These are phyloP conservation scores for Colletotrichum liriopes DNA, from an alignment of 2,329 filamentous ascomycete genomes.

Conservation along the genomic window DNA sequence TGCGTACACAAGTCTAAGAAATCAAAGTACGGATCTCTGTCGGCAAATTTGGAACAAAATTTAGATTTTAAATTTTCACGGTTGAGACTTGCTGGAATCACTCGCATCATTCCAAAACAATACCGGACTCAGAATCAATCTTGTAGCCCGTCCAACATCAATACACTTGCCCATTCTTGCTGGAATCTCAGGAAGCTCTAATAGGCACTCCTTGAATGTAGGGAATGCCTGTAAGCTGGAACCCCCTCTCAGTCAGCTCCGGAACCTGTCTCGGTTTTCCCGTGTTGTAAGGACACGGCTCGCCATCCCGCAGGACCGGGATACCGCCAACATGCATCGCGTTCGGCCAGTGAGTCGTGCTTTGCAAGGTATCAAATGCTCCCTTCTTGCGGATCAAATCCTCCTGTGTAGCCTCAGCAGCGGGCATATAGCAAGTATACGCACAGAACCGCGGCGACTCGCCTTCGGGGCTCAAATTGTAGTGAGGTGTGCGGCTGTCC, in stretches of 20 bases:
- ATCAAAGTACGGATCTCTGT: no score
- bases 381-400: conserved; percentile 40
- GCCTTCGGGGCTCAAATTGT: conserved; percentile 39
- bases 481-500: conserved; percentile 47
- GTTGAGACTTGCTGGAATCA: no score
- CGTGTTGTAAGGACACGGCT: conserved; percentile 29
- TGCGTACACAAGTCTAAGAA: no score
- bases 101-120: not conserved
- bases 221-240: conserved; percentile 22
- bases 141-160: not conserved
- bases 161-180: no score
- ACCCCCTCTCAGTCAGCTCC: conserved; percentile 43
- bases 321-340: conserved; percentile 31
- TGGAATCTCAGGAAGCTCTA: not conserved
- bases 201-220: conserved; percentile 23
- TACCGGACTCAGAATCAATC: not conserved
- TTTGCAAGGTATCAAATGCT: conserved; percentile 46
- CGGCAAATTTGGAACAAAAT: no score
- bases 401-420: conserved; percentile 43
- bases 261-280: conserved; percentile 46
- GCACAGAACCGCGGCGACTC: conserved; percentile 43
- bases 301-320: conserved; percentile 12
- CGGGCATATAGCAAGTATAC: conserved; percentile 46
- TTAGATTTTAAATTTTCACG: no score
- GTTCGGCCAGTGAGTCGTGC: conserved; percentile 52